Evolutionary conservation across 139 green algal species (phyloP).

Genomic region (Micromonas commoda): DNA sequence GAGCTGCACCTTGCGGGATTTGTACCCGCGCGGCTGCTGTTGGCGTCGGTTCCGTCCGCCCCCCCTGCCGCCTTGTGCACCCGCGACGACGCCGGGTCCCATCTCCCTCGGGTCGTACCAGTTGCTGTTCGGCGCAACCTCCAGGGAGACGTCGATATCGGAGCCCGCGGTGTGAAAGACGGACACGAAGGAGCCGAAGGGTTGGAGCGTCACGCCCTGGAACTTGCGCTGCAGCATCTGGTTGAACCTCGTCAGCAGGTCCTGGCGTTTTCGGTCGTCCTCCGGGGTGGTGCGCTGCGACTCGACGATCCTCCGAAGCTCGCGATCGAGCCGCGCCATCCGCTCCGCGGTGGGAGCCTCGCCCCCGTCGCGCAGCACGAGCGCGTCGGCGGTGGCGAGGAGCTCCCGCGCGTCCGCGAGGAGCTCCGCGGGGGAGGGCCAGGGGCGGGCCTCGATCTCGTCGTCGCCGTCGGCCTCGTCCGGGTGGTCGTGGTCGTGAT

Average conservation of each 20-base stretch:
- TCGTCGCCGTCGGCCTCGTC: not conserved
- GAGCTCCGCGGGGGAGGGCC: not conserved
- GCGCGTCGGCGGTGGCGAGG: not conserved
- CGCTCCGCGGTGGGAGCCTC: not conserved
- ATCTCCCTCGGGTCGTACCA: constrained; percentile 20
- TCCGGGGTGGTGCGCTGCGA: not conserved
- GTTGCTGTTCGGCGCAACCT: not conserved
- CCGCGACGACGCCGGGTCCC: not conserved
- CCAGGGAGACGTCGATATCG: constrained; percentile 19
- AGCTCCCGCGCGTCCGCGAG: no score
- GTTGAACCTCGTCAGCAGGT: constrained; percentile 1
- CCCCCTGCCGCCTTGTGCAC: not conserved
- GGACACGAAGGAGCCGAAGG: constrained; percentile 20
- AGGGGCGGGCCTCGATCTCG: not conserved
- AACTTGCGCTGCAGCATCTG: not conserved
- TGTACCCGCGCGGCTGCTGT: not conserved
- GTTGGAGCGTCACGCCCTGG: not conserved
- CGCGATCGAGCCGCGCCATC: not conserved
- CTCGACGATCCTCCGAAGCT: not conserved
- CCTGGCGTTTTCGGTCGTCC: constrained; percentile 16
- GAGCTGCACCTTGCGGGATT: not conserved
- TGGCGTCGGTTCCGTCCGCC: not conserved
- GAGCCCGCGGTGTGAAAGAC: not conserved
- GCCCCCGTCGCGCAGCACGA: not conserved
- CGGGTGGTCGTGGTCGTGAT: not conserved